These are phyloP conservation scores for Aspergillus haitiensis DNA, from an alignment of 495 filamentous ascomycete species.

Conservation along the genomic window DNA sequence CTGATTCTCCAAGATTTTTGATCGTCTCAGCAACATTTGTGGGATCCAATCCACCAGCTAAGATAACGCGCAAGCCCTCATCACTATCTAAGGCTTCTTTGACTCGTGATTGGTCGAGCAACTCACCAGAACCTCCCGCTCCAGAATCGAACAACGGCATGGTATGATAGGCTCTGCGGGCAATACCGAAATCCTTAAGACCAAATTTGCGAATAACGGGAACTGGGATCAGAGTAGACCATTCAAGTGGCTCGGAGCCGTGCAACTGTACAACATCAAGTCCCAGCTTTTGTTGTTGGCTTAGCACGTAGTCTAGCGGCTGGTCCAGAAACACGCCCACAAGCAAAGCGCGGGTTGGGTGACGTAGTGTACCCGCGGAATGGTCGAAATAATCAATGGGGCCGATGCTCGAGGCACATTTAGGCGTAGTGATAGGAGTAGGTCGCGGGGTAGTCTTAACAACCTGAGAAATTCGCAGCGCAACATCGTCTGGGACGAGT, in stretches of 20 bases:
- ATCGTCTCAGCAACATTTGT: conserved; percentile 71
- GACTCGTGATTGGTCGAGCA: conserved; percentile 66
- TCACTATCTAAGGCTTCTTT: conserved; percentile 62
- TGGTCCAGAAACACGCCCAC: conserved; percentile 96
- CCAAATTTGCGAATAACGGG: conserved; percentile 85
- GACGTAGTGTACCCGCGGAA: conserved; percentile 49
- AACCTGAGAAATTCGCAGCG: conserved; percentile 73
- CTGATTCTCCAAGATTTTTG: conserved; percentile 52
- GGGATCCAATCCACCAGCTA: conserved; percentile 81
- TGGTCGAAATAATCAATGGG: conserved; percentile 66
- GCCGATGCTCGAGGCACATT: conserved; percentile 30
- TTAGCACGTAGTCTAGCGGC: conserved; percentile 74
- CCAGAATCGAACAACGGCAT: conserved; percentile 84
- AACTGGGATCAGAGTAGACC: conserved; percentile 81
- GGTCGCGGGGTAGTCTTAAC: conserved; percentile 62
- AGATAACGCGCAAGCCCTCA: conserved; percentile 62
- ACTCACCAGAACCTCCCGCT: conserved; percentile 74
- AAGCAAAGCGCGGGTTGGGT: conserved; percentile 67
- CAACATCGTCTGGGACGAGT: conserved; percentile 72
- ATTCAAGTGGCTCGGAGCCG: conserved; percentile 87
- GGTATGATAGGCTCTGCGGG: conserved; percentile 75
- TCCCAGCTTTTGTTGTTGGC: conserved; percentile 67
- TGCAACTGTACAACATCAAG: conserved; percentile 95
- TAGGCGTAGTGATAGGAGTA: conserved; percentile 27
- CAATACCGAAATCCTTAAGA: conserved; percentile 68